phyloP scores from a whole-genome alignment of 305 asterid species.

The Withania somnifera region DNA sequence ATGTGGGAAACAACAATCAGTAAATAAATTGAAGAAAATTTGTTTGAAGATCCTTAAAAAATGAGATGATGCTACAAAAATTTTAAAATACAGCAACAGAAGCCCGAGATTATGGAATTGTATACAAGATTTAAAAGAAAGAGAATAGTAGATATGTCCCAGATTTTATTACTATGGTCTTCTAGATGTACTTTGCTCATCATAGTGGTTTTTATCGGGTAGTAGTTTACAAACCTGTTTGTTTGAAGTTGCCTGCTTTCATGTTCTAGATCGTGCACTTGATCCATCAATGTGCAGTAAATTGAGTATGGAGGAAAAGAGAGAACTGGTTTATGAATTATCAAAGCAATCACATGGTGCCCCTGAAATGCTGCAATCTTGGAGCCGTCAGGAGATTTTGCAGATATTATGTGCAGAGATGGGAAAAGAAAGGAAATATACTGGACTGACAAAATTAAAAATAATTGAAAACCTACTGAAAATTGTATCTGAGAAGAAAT shows the following conservation, averaged over 20 bases:
- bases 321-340: conserved; percentile 64
- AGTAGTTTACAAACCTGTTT: background rate
- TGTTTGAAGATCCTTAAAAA: background rate
- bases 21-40: background rate
- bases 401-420: conserved; percentile 87
- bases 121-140: background rate
- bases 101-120: no score
- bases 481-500: conserved; percentile 55
- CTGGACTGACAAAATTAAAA: conserved; percentile 77
- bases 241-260: background rate
- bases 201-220: background rate
- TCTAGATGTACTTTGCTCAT: background rate
- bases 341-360: conserved; percentile 63
- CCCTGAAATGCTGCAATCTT: conserved; percentile 60
- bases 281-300: conserved; percentile 69
- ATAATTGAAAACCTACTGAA: conserved; percentile 74
- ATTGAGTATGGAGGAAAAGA: conserved; percentile 68
- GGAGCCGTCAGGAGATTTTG: conserved; percentile 93
- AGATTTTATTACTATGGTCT: background rate
- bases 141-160: background rate
- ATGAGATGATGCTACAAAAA: background rate
- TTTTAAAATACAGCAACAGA: no score
- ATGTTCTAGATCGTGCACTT: conserved; percentile 37
- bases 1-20: background rate
- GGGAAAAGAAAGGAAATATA: conserved; percentile 88